Evolutionary conservation across 805 yeast species (phyloP).

Genomic region (Cyberlindnera misumaiensis): DNA sequence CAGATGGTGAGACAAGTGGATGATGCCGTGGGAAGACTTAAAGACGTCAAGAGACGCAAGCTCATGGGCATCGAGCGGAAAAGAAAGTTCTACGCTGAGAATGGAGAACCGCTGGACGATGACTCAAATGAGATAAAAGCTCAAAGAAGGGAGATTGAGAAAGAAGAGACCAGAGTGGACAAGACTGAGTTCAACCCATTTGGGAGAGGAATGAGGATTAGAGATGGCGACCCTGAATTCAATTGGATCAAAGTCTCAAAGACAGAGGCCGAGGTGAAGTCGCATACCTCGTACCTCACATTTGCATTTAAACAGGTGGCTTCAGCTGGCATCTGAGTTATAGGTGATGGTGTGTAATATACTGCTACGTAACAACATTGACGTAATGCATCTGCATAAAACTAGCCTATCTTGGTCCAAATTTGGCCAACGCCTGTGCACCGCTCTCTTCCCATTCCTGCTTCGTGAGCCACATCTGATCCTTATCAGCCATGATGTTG

Average conservation of each 20-base stretch:
- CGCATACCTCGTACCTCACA: conserved; percentile 90
- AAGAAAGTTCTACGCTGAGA: conserved; percentile 26
- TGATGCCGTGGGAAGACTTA: conserved; percentile 73
- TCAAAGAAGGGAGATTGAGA: conserved; percentile 19
- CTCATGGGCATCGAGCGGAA: conserved; percentile 56
- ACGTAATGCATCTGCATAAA: not conserved
- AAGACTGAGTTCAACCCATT: conserved; percentile 77
- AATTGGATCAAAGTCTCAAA: conserved; percentile 83
- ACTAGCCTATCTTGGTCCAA: conserved; percentile 75
- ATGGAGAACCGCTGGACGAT: conserved; percentile 18
- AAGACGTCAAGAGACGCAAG: conserved; percentile 72
- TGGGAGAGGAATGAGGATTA: conserved; percentile 79
- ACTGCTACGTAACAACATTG: not conserved
- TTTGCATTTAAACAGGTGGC: conserved; percentile 57
- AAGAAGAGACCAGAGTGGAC: conserved; percentile 25
- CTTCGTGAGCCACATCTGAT: conserved; percentile 94
- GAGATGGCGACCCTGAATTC: conserved; percentile 79
- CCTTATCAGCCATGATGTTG: conserved; percentile 96
- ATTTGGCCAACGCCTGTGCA: conserved; percentile 70
- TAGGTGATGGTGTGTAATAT: not conserved
- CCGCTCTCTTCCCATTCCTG: conserved; percentile 99
- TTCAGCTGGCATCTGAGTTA: not conserved
- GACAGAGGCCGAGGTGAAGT: conserved; percentile 78
- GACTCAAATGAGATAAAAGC: conserved; percentile 21
- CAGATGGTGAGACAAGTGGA: conserved; percentile 77